phyloP scores from a whole-genome alignment of 441 rosid species.

The Mallotus japonicus region DNA sequence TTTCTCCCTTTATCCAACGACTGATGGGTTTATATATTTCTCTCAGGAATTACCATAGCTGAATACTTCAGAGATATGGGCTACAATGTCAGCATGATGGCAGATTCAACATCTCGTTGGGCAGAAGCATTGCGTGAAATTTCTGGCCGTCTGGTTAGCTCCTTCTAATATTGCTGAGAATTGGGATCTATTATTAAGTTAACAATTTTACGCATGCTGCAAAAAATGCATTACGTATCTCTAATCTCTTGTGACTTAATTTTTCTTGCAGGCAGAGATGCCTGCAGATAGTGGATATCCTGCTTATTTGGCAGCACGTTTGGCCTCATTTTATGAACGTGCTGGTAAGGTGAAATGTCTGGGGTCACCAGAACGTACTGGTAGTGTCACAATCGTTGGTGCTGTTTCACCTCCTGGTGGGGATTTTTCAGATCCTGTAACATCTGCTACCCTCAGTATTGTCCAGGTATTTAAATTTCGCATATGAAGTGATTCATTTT shows the following conservation, averaged over 20 bases:
- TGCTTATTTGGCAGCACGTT: constrained; percentile 96
- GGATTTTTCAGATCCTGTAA: constrained; percentile 98
- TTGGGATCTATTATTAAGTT: neutral
- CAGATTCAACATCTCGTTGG: constrained; percentile 99
- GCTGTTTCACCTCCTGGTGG: constrained; percentile 99
- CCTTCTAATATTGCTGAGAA: constrained; percentile 9
- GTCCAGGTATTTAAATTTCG: constrained; percentile 65
- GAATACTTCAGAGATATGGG: constrained; percentile 99
- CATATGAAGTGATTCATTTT: neutral
- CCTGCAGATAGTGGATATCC: constrained; percentile 99
- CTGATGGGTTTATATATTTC: constrained; percentile 21
- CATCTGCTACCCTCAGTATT: constrained; percentile 98
- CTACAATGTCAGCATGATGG: constrained; percentile 99
- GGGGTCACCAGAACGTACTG: constrained; percentile 96
- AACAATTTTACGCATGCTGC: neutral
- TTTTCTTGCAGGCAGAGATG: constrained; percentile 88
- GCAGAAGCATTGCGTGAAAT: constrained; percentile 99
- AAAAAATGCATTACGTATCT: neutral
- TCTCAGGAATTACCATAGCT: constrained; percentile 91
- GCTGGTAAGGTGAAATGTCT: constrained; percentile 99
- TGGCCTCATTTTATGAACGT: constrained; percentile 98
- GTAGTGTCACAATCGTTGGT: constrained; percentile 99
- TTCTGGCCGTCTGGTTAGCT: constrained; percentile 93
- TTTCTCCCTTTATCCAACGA: constrained; percentile 16
- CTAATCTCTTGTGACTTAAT: constrained; percentile 22